Evolutionary conservation across 495 filamentous ascomycete species (phyloP).

Genomic region (Hyaloscypha variabilis): DNA sequence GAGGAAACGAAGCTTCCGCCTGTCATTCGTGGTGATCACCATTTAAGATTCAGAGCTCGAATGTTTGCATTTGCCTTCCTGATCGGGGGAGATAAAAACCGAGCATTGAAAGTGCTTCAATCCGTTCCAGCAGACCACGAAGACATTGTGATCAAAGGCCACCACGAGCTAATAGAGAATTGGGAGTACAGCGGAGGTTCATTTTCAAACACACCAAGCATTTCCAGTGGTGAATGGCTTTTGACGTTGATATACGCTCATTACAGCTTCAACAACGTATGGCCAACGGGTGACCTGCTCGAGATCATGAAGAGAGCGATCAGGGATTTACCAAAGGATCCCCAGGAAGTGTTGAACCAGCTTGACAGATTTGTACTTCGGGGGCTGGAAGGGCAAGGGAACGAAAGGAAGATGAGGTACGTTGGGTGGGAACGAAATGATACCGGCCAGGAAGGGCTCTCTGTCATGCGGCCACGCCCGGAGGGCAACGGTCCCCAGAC

Average conservation of each 20-base stretch:
- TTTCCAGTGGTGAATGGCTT: background rate
- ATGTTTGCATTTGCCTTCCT: conserved; percentile 20
- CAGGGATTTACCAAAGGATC: background rate
- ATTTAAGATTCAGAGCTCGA: background rate
- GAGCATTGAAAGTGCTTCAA: background rate
- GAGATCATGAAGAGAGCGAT: background rate
- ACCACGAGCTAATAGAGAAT: background rate
- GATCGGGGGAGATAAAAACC: conserved; percentile 1
- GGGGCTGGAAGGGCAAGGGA: background rate
- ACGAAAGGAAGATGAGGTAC: background rate
- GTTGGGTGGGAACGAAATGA: background rate
- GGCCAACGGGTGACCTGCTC: background rate
- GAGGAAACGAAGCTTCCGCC: background rate
- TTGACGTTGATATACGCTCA: background rate
- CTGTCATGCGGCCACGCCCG: background rate
- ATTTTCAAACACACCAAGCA: background rate
- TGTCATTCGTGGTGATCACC: background rate
- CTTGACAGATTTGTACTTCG: background rate
- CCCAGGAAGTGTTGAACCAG: background rate
- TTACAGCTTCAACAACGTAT: background rate
- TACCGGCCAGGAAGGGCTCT: background rate
- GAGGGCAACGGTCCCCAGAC: background rate
- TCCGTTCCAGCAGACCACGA: background rate
- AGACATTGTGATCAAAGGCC: background rate
- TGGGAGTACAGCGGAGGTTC: background rate